Conservation (phyloP, 1,284 basidiomycete genomes). For the Polyporus tsugae region DNA sequence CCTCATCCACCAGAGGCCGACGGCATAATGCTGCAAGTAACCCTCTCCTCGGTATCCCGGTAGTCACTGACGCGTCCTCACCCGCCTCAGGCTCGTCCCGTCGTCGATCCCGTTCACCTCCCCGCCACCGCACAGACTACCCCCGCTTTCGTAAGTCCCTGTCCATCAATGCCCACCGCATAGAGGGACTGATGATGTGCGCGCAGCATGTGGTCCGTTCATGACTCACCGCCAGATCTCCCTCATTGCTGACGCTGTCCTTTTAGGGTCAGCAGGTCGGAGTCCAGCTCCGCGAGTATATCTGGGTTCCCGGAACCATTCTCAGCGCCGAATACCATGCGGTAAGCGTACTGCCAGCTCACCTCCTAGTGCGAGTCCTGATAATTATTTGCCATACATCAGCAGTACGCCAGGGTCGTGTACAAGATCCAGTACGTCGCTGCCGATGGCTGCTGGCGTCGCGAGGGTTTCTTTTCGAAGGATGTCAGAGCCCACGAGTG, state of each 20-base stretch:
- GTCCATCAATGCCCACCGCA: background rate
- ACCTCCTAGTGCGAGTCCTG: background rate
- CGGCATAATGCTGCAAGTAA: conserved; percentile 7
- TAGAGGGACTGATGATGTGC: background rate
- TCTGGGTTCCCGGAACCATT: conserved; percentile 43
- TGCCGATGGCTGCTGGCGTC: conserved; percentile 17
- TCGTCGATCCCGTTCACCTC: background rate
- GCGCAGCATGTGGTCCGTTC: conserved; percentile 13
- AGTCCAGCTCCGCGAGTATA: conserved; percentile 47
- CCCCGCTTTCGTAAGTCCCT: conserved; percentile 8
- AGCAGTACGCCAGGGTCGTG: conserved; percentile 17
- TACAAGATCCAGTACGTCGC: conserved; percentile 24
- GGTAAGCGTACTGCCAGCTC: conserved; percentile 22
- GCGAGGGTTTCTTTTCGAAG: conserved; percentile 15
- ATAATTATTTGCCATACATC: background rate
- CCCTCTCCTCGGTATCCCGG: background rate
- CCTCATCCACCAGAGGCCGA: background rate
- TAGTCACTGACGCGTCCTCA: background rate
- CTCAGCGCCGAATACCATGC: conserved; percentile 33
- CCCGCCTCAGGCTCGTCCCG: background rate
- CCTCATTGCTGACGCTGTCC: background rate
- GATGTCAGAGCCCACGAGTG: conserved; percentile 19
- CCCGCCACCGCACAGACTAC: background rate
- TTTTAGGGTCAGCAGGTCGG: conserved; percentile 50
- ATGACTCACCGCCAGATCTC: background rate